phyloP scores from a whole-genome alignment of 2,329 filamentous ascomycete species.

The Colletotrichum falcatum region DNA sequence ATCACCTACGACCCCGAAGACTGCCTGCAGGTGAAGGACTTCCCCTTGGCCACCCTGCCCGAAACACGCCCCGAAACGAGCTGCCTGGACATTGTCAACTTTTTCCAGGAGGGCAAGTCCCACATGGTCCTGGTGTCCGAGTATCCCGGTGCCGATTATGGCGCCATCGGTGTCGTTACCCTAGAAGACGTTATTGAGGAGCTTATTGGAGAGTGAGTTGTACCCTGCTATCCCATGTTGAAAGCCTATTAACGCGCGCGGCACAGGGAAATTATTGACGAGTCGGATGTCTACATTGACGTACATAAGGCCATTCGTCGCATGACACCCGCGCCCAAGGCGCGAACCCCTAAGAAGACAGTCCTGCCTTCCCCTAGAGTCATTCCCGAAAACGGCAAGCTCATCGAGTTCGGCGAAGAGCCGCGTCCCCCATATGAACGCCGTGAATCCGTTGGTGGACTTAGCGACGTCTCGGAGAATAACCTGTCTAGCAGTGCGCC shows the following conservation, averaged over 20 bases:
- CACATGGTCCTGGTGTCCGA: conserved; percentile 98
- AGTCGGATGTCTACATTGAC: conserved; percentile 98
- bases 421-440: conserved; percentile 45
- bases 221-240: neutral
- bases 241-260: neutral
- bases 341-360: conserved; percentile 62
- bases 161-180: conserved; percentile 92
- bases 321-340: conserved; percentile 84
- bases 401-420: conserved; percentile 57
- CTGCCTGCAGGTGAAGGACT: conserved; percentile 85
- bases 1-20: conserved; percentile 99
- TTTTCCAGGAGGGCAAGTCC: conserved; percentile 99
- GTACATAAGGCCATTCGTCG: conserved; percentile 98
- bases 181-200: conserved; percentile 99
- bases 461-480: conserved; percentile 53
- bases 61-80: conserved; percentile 96
- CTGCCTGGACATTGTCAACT: conserved; percentile 98
- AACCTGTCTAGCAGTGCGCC: conserved; percentile 61
- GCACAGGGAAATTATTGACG: conserved; percentile 95
- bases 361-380: conserved; percentile 48
- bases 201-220: conserved; percentile 90
- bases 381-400: conserved; percentile 34
- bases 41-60: conserved; percentile 91
- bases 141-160: conserved; percentile 87
- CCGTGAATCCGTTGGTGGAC: conserved; percentile 52